Evolutionary conservation across 805 yeast species (phyloP).

Genomic region (Millerozyma miso): DNA sequence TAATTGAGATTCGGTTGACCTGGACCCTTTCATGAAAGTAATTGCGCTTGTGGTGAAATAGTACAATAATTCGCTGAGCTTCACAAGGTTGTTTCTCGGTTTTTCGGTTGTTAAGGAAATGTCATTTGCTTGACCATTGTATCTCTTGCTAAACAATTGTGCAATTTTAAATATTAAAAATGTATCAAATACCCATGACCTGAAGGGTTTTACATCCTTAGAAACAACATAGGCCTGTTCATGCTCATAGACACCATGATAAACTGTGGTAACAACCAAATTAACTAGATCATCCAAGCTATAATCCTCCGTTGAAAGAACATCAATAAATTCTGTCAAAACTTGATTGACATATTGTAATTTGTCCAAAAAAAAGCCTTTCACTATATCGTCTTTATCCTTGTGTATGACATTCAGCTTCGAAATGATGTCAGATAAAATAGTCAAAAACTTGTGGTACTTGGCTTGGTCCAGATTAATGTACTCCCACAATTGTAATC

Average conservation of each 20-base stretch:
- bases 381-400: conserved; percentile 15
- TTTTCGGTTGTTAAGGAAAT: conserved; percentile 13
- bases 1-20: conserved; percentile 19
- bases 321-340: conserved; percentile 24
- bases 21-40: conserved; percentile 24
- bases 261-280: conserved; percentile 23
- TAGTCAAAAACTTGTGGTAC: conserved; percentile 2
- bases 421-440: conserved; percentile 5
- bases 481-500: conserved; percentile 37
- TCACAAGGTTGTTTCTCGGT: conserved; percentile 16
- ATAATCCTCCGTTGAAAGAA: conserved; percentile 12
- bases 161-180: conserved; percentile 37
- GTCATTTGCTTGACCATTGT: conserved; percentile 8
- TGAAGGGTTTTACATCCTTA: conserved; percentile 18
- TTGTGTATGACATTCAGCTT: conserved; percentile 2
- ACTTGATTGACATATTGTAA: conserved; percentile 21
- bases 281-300: conserved; percentile 14
- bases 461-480: conserved; percentile 8
- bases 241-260: conserved; percentile 30
- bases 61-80: conserved; percentile 29
- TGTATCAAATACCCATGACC: conserved; percentile 49
- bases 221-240: conserved; percentile 37
- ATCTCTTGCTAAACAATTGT: conserved; percentile 32
- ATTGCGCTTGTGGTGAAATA: conserved; percentile 34
- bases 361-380: conserved; percentile 24